Base-by-base conservation (phyloP, 1,139 yeast species). In the Scheffersomyces illinoinensis region DNA sequence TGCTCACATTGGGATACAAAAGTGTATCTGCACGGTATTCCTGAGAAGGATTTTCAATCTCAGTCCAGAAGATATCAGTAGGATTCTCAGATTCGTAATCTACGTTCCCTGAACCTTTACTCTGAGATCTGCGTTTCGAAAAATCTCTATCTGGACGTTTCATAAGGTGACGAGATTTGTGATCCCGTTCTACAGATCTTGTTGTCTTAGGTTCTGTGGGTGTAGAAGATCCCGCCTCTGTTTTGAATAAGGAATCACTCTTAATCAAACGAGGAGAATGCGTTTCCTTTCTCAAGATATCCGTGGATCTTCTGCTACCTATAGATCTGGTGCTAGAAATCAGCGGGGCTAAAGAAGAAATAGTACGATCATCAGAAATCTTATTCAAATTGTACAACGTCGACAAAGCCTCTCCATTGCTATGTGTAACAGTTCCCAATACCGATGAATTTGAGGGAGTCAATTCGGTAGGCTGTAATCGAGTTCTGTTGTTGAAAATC, bases 21-120 rank as follows among this genome's bases (percentile, higher is more conserved):
- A 48, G 51, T 48, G 26, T 48, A 54, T 85, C 85, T 1, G 81
- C 76, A 57, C 79, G 79, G 26, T 81, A 75, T 33, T 86, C 86
- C 59, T 84, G 83, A 0, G 95, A 89, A 0, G 96, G 96, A 65
- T 90, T 90, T 7, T 77, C 77, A 33, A 91, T 84, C 53, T 85
- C 85, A 5, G 89, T 84, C 92, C 96, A 91, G 64, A 86, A 79
- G 48, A 70, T 67, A 61, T 75, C 74, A 23, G 68, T 61, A 19
- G 67, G 63, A 6, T 55, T 60, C 18, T 54, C 59, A 17, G 23
- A n/a, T 10, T 57, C 57, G 12, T 56, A 54, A 14, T 61, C 58
- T 12, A 58, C 21, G 14, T 56, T 54, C 3, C 39, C 53, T 5
- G 62, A 54, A 10, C 63, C 58, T 18, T 56, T 47, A 17, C 57